These are phyloP conservation scores for Akanthomyces dipterigenus DNA, from an alignment of 2,329 filamentous ascomycete species.

Conservation along the genomic window DNA sequence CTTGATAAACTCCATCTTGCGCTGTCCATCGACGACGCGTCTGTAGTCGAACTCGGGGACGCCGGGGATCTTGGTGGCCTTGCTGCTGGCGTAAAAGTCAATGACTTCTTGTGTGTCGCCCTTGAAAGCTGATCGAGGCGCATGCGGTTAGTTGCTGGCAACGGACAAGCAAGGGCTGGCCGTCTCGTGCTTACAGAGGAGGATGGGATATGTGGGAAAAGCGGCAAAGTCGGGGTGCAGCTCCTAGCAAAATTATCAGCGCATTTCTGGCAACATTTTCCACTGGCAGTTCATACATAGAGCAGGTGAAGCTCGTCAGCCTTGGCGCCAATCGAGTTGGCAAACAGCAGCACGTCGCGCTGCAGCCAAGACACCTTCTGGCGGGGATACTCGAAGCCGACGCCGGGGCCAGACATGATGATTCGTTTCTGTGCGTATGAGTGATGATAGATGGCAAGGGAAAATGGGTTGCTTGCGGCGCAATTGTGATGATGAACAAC, in stretches of 20 bases:
- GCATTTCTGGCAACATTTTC: not conserved
- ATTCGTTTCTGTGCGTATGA: not conserved
- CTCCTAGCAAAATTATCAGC: slow-evolving; percentile 48
- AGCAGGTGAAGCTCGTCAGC: slow-evolving; percentile 89
- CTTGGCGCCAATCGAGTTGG: slow-evolving; percentile 78
- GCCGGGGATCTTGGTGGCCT: slow-evolving; percentile 60
- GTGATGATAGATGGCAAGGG: not conserved
- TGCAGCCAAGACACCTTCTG: slow-evolving; percentile 77
- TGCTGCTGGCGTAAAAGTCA: slow-evolving; percentile 73
- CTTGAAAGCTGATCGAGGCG: slow-evolving; percentile 58
- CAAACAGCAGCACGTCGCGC: slow-evolving; percentile 84
- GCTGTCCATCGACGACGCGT: slow-evolving; percentile 77
- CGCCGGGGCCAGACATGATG: slow-evolving; percentile 43
- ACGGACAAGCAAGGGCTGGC: not conserved
- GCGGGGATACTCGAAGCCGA: slow-evolving; percentile 73
- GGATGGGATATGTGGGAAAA: slow-evolving; percentile 82
- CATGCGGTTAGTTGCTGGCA: slow-evolving; percentile 11
- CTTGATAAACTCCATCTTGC: slow-evolving; percentile 70
- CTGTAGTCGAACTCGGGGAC: slow-evolving; percentile 70
- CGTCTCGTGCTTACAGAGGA: slow-evolving; percentile 55
- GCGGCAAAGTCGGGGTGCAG: slow-evolving; percentile 78
- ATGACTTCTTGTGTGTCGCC: slow-evolving; percentile 66
- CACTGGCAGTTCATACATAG: slow-evolving; percentile 54
- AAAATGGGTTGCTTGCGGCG: not conserved
- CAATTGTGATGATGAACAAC: not conserved